A percentile compares a stretch with the other conserved stretches of the same genome.
These are phyloP conservation scores for Hibiscus mutabilis DNA, from an alignment of 345 rosid species.

Conservation along the genomic window DNA sequence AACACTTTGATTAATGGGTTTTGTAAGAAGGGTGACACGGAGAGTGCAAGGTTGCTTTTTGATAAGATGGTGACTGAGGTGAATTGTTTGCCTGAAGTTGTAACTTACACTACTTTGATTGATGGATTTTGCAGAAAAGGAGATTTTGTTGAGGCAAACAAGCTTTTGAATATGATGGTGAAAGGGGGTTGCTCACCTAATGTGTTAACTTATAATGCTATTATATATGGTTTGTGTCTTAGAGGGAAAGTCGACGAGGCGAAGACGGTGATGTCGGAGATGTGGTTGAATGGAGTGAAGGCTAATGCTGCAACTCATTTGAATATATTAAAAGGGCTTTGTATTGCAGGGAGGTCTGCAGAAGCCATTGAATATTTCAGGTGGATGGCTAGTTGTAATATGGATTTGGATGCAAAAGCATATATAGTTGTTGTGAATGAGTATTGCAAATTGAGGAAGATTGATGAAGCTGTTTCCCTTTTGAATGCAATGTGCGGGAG, in stretches of 20 bases:
- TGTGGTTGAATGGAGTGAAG: constrained; percentile 35
- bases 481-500: constrained; percentile 22
- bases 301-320: constrained; percentile 27
- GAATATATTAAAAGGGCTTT: constrained; percentile 35
- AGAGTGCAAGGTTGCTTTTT: constrained; percentile 17
- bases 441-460: constrained; percentile 28
- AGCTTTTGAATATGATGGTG: constrained; percentile 24
- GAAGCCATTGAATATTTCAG: constrained; percentile 28
- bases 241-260: constrained; percentile 31
- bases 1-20: constrained; percentile 37
- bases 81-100: constrained; percentile 22
- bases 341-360: constrained; percentile 14
- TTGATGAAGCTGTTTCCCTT: constrained; percentile 19
- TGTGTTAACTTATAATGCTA: constrained; percentile 32
- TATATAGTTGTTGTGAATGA: constrained; percentile 21
- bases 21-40: constrained; percentile 33
- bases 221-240: constrained; percentile 33
- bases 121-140: constrained; percentile 39
- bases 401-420: constrained; percentile 23
- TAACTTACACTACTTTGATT: constrained; percentile 33
- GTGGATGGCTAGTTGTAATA: constrained; percentile 16
- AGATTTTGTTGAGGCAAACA: constrained; percentile 30
- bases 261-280: constrained; percentile 24
- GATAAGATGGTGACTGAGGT: constrained; percentile 11
- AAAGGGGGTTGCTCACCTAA: constrained; percentile 25